Base-by-base conservation (phyloP, 1,284 basidiomycete genomes). In the Volvariella surrecta region DNA sequence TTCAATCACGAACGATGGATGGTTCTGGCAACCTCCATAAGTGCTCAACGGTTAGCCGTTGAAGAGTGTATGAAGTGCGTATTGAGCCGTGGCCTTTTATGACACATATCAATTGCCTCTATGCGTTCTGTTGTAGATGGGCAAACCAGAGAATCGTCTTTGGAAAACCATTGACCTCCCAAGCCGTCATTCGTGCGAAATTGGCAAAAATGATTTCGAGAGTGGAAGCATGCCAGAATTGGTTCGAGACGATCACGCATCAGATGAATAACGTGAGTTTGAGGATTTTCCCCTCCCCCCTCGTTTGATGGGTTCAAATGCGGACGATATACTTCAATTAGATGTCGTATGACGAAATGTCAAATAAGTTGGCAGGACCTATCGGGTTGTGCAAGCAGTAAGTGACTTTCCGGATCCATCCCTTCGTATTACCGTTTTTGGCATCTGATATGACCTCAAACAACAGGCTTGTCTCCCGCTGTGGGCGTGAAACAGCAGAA, bases 171-270 rank as follows among this genome's bases (percentile, higher is more conserved):
- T 73, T 97, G 40, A 78, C 82, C 48, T 71, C 83, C 13, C 94
- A 96, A 62, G 73, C 94, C n/a, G 91, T 97, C 50, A 86, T 97
- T 53, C 80, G 94, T 20, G 71, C 84, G 37, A 95, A 93, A 68
- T 71, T 96, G 24, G 90, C 88, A 1, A 64, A 67, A 45, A 93
- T 96, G 88, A 93, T 97, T 45, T 82, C 87, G 43, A 82, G 91
- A 44, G 78, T 89, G 37, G 93, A 97, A 64, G 79, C 86, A 0
- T 79, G 78, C 45, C 93, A 96, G 59, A 80, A 81, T 43, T 97
- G 91, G 91, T 73, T 94, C 24, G 94, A 97, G 67, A 74, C 68
- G 40, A 71, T 95, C 42, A 95, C 93, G 1, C 79, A 84, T 59
- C 91, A 96, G 61, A 96, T 95, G 92, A 89, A 85, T 63, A 82